A percentile compares a stretch with the other conserved stretches of the same genome.
phyloP scores from a whole-genome alignment of 23 red algal genomes.

The Gracilaria vermiculophylla region DNA sequence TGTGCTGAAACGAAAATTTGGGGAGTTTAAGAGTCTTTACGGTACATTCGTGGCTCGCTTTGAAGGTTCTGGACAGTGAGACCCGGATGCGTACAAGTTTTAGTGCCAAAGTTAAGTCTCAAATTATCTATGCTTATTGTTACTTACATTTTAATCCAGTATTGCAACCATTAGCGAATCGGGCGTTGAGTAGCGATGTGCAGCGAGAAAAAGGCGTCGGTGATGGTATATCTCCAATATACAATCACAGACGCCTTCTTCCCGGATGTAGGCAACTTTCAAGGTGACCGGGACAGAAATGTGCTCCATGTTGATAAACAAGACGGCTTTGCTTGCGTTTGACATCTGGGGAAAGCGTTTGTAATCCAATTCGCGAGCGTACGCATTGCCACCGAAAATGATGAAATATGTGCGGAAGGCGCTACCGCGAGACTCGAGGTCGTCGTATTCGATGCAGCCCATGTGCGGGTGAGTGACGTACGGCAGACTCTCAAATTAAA shows the following conservation, averaged over 20 bases:
- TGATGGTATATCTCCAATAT: too few relatives aligned
- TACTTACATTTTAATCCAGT: not conserved
- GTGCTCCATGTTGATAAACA: constrained; percentile 97
- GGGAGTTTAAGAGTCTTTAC: not conserved
- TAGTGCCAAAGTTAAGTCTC: not conserved
- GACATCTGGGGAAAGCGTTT: constrained; percentile 71
- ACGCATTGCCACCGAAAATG: constrained; percentile 88
- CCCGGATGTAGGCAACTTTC: constrained; percentile 48
- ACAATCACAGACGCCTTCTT: too few relatives aligned
- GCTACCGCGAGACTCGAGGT: constrained; percentile 55
- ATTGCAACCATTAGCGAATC: not conserved
- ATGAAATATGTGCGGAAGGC: constrained; percentile 81
- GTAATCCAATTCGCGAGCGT: constrained; percentile 97
- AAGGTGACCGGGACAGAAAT: constrained; percentile 91
- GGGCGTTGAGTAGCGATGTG: too few relatives aligned
- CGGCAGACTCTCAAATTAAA: constrained; percentile 99
- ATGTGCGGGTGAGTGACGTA: constrained; percentile 80
- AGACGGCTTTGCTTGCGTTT: constrained; percentile 71
- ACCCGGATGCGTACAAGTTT: constrained; percentile 24
- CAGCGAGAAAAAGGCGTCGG: too few relatives aligned
- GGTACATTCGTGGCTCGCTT: not conserved
- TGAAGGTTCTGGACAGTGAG: constrained; percentile 6
- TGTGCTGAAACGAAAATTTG: constrained; percentile 10
- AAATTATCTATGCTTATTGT: constrained; percentile 16
- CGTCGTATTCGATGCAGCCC: constrained; percentile 91